Evolutionary conservation across 441 rosid genomes (phyloP).

Genomic region (Geranium incanum): DNA sequence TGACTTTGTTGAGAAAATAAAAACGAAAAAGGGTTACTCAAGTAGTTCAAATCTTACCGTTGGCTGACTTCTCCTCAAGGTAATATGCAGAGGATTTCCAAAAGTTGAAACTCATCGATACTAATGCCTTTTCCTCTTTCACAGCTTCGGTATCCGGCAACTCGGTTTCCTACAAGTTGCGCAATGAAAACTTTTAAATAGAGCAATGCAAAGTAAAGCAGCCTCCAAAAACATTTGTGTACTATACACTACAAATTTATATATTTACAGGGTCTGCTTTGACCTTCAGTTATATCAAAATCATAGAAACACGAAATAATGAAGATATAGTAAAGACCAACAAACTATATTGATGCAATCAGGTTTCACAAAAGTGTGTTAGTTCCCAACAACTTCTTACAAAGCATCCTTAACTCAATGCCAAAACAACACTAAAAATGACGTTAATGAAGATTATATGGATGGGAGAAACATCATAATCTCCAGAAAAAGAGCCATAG

Average conservation of each 20-base stretch:
- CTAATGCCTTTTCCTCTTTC: not conserved
- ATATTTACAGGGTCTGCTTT: not conserved
- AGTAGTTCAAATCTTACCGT: not conserved
- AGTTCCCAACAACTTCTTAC: too few species aligned
- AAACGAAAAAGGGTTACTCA: not conserved
- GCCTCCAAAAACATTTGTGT: not conserved
- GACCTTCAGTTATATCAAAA: not conserved
- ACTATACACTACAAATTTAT: not conserved
- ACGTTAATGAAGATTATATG: too few species aligned
- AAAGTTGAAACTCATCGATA: slow-evolving; percentile 1
- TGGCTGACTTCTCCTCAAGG: not conserved
- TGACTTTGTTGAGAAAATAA: not conserved
- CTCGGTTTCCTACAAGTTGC: not conserved
- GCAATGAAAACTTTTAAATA: not conserved
- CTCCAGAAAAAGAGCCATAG: too few species aligned
- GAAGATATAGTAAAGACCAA: not conserved
- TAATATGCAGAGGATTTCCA: slow-evolving; percentile 9
- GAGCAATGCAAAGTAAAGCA: not conserved
- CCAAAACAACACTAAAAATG: not conserved
- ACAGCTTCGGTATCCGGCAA: not conserved
- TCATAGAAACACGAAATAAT: not conserved
- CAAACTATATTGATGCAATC: slow-evolving; percentile 4
- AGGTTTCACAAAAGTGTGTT: not conserved
- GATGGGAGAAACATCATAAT: too few species aligned
- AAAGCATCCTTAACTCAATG: not conserved